phyloP scores from a whole-genome alignment of 495 filamentous ascomycete species.

The Bathelium albidoporum region DNA sequence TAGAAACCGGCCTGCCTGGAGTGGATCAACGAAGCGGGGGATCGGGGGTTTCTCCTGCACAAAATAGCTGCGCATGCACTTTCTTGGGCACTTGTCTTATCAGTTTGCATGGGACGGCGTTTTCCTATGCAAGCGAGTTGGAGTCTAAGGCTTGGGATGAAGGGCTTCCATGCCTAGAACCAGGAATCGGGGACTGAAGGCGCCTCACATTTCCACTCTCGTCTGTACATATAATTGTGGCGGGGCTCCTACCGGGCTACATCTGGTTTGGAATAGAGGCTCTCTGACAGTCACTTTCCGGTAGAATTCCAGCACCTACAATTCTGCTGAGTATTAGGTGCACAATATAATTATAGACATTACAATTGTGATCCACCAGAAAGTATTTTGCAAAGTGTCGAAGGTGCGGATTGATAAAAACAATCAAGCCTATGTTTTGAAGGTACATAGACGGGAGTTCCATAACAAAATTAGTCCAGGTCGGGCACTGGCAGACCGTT shows the following conservation, averaged over 20 bases:
- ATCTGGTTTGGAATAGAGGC: not conserved
- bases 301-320: not conserved
- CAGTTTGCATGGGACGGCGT: not conserved
- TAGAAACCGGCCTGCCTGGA: not conserved
- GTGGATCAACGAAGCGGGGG: not conserved
- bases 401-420: too few relatives aligned
- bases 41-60: not conserved
- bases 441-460: not conserved
- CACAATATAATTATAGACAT: too few relatives aligned
- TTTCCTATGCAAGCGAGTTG: not conserved
- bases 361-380: too few relatives aligned
- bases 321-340: too few relatives aligned
- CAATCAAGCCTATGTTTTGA: not conserved
- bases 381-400: too few relatives aligned
- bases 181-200: not conserved
- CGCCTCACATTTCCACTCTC: not conserved
- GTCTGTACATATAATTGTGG: not conserved
- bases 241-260: not conserved
- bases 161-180: not conserved
- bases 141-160: not conserved
- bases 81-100: not conserved
- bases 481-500: conserved; percentile 77
- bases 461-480: conserved; percentile 40
- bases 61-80: not conserved
- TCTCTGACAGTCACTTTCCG: not conserved